Evolutionary conservation across 208 protist species (phyloP), one percentile per base, ranked within the genome.

Genomic region (Endotrypanum monterogeii): DNA sequence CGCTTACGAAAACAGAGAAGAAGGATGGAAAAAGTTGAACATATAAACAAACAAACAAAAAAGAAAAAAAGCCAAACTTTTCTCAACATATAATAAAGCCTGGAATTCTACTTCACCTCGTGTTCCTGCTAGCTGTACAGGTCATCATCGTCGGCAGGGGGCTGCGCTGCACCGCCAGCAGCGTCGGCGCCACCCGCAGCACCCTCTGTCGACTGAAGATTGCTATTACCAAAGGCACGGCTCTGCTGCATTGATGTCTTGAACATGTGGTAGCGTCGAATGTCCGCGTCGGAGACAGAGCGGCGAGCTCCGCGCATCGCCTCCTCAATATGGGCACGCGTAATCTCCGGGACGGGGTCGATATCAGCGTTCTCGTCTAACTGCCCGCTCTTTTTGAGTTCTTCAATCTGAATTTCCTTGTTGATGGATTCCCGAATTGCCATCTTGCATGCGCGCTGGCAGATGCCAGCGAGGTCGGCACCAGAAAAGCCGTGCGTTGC

Each of bases 401-500:
- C 73, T 70, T 96, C 93, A 20, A 94, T 72, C 70, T 97, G 89
- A 35, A 95, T 85, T 74, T 97, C 91, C 77, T 94, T 92, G 69
- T 76, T 82, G 88, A 98, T 98, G 12, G 90, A 95, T 82, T 98
- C 92, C 67, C 91, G 87, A 68, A 98, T 97, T 1, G 95, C 95
- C 73, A 98, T 82, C 78, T 98, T 98, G 82, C 90, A 95, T 18
- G 94, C 94, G n/a, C 94, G 90, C 79, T 98, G 94, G 76, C 87
- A 93, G 67, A 98, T 96, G 60, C 89, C 92, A 28, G 92, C 50
- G 14, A 99, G 79, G 88, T 99, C 99, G 48, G 99, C 99, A 78
- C 99, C 99, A 67, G 97, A 99, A 93, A 99, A 99, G 75, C 99
- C 99, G 61, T 99, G 87, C 9, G 99, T 99, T 8, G 80, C 81